These are phyloP conservation scores for Cyberlindnera nakhonratchasimensis DNA, from an alignment of 805 yeast genomes.

Conservation along the genomic window DNA sequence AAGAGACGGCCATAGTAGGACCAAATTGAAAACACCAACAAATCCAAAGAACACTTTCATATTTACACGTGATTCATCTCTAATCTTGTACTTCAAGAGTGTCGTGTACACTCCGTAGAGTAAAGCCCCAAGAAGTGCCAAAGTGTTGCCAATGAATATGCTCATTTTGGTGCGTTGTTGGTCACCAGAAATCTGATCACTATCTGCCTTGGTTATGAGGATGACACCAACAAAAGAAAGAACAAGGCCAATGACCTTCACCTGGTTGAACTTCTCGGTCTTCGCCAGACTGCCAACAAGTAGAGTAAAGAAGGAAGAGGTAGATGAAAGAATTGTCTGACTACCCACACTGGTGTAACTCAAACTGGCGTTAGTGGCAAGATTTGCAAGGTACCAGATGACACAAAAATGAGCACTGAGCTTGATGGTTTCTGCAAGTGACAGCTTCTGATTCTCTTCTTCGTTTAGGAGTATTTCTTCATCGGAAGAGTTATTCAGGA, in stretches of 20 bases:
- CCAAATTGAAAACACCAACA: conserved; percentile 80
- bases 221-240: conserved; percentile 76
- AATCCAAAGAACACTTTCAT: conserved; percentile 91
- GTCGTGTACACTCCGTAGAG: conserved; percentile 91
- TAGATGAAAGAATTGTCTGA: conserved; percentile 89
- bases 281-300: conserved; percentile 70
- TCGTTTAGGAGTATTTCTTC: conserved; percentile 28
- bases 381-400: conserved; percentile 88
- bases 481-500: conserved; percentile 19
- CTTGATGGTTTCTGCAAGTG: conserved; percentile 60
- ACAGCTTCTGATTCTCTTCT: conserved; percentile 29
- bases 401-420: conserved; percentile 79
- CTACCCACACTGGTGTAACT: conserved; percentile 90
- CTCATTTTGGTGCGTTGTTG: conserved; percentile 27
- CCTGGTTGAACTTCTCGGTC: conserved; percentile 62
- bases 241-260: conserved; percentile 66
- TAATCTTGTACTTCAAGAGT: conserved; percentile 67
- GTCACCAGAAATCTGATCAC: conserved; percentile 21
- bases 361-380: conserved; percentile 83
- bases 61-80: conserved; percentile 71
- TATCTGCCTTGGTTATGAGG: conserved; percentile 70
- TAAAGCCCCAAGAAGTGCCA: conserved; percentile 84
- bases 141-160: conserved; percentile 62
- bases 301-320: conserved; percentile 90
- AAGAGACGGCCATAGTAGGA: conserved; percentile 80